A percentile compares a stretch with the other conserved stretches of the same genome.
phyloP scores from a whole-genome alignment of 768 basidiomycete species.

The Pulveroboletus sp. region DNA sequence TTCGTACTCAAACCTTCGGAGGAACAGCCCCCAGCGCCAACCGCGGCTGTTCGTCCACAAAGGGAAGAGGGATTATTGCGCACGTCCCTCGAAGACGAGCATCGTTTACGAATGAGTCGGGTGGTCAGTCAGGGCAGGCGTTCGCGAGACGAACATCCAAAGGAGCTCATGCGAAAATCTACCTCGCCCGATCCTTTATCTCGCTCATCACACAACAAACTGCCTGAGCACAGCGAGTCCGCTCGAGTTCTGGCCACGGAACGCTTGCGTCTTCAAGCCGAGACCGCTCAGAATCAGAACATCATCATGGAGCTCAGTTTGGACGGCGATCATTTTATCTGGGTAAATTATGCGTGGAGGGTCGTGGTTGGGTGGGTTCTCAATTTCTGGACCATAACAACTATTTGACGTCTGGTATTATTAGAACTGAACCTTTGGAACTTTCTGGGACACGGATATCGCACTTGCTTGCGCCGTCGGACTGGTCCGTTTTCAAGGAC shows the following conservation, averaged over 20 bases:
- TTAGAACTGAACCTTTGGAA: constrained; percentile 79
- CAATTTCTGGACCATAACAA: background rate
- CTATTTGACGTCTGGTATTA: constrained; percentile 13
- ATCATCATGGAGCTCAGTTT: constrained; percentile 93
- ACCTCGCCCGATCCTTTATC: constrained; percentile 35
- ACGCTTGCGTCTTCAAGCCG: constrained; percentile 84
- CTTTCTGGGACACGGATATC: constrained; percentile 81
- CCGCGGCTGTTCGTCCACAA: constrained; percentile 37
- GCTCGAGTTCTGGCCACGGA: constrained; percentile 86
- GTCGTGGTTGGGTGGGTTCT: constrained; percentile 80
- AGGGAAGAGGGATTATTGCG: constrained; percentile 37
- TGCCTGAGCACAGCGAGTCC: constrained; percentile 64
- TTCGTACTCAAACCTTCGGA: constrained; percentile 92
- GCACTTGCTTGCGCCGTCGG: constrained; percentile 70
- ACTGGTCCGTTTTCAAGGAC: constrained; percentile 81
- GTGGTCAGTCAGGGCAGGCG: constrained; percentile 52
- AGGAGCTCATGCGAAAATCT: constrained; percentile 41
- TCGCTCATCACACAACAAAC: constrained; percentile 39
- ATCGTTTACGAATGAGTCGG: constrained; percentile 45
- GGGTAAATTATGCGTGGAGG: constrained; percentile 95
- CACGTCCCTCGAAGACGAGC: constrained; percentile 31
- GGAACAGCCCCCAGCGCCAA: constrained; percentile 44
- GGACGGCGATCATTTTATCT: constrained; percentile 92
- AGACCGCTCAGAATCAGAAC: constrained; percentile 93
- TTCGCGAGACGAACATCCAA: constrained; percentile 57